These are phyloP conservation scores for Phyllosticta paracitricarpa DNA, from an alignment of 2,329 filamentous ascomycete species.

Conservation along the genomic window DNA sequence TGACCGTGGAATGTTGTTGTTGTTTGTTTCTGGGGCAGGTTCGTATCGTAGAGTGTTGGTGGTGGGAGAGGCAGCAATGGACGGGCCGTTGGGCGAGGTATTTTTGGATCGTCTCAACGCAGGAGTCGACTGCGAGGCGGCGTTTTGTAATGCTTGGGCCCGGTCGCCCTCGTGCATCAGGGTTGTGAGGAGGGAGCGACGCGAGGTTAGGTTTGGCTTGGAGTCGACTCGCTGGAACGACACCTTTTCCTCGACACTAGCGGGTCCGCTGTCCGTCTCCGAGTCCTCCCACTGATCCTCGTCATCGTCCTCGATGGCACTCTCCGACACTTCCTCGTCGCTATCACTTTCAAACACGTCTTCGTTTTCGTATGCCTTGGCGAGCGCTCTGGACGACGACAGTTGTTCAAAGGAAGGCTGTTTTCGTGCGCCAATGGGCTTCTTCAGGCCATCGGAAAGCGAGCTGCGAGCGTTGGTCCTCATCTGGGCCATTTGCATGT, in stretches of 20 bases:
- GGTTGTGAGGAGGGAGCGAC: slow-evolving; percentile 79
- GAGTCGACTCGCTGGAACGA: slow-evolving; percentile 90
- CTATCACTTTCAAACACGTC: slow-evolving; percentile 51
- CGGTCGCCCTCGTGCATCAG: slow-evolving; percentile 76
- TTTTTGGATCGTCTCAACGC: slow-evolving; percentile 50
- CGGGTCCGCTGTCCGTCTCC: slow-evolving; percentile 68
- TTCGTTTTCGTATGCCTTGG: slow-evolving; percentile 44
- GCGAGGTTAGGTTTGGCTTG: slow-evolving; percentile 70
- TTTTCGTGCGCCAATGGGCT: slow-evolving; percentile 51
- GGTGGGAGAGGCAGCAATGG: slow-evolving; percentile 48
- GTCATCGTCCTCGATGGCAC: slow-evolving; percentile 52
- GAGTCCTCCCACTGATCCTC: slow-evolving; percentile 47
- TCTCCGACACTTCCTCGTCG: slow-evolving; percentile 43
- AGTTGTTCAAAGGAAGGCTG: slow-evolving; percentile 73
- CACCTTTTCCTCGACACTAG: slow-evolving; percentile 68
- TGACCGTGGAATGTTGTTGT: slow-evolving; percentile 48
- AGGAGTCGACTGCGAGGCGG: slow-evolving; percentile 48
- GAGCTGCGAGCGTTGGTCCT: slow-evolving; percentile 44
- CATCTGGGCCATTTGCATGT: slow-evolving; percentile 51
- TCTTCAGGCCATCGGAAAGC: slow-evolving; percentile 43
- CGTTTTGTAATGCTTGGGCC: slow-evolving; percentile 57
- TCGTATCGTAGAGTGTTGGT: slow-evolving; percentile 25
- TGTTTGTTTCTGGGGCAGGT: slow-evolving; percentile 40
- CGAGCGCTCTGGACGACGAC: slow-evolving; percentile 56
- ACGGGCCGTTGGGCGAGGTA: slow-evolving; percentile 59